A percentile compares a stretch with the other conserved stretches of the same genome.
phyloP scores from a whole-genome alignment of 2,329 filamentous ascomycete genomes.

The Penicillium hesseltinei region DNA sequence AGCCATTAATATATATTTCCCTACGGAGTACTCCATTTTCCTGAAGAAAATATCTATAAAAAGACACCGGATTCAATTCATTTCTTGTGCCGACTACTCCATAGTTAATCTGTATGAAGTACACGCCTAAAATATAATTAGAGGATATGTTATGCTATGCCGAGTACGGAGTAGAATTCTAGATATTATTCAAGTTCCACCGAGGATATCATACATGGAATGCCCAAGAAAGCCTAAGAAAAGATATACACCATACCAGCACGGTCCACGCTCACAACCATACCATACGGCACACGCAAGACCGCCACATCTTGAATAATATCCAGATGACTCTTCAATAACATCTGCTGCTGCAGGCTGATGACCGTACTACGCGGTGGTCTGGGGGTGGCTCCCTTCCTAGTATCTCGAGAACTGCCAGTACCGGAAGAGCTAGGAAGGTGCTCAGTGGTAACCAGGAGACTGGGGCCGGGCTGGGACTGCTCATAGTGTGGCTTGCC shows the following conservation, averaged over 20 bases:
- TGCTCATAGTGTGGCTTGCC: slow-evolving; percentile 68
- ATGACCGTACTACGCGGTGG: slow-evolving; percentile 79
- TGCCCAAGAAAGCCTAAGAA: slow-evolving; percentile 41
- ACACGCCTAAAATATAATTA: neutral
- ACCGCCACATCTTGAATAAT: slow-evolving; percentile 84
- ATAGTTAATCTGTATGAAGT: neutral
- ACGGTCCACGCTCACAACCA: slow-evolving; percentile 87
- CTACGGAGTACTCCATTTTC: neutral
- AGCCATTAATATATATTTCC: neutral
- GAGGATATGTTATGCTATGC: neutral
- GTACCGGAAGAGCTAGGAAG: slow-evolving; percentile 43
- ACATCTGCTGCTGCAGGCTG: slow-evolving; percentile 78
- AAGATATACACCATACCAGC: slow-evolving; percentile 85
- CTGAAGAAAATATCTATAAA: neutral
- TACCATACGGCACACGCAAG: slow-evolving; percentile 83
- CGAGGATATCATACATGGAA: neutral
- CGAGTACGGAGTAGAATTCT: neutral
- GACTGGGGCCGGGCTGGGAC: slow-evolving; percentile 60
- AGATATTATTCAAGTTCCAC: neutral
- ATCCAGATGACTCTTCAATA: slow-evolving; percentile 84
- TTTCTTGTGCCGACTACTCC: neutral
- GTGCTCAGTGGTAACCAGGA: slow-evolving; percentile 67
- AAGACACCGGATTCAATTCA: neutral
- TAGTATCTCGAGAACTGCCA: slow-evolving; percentile 29
- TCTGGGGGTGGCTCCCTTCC: slow-evolving; percentile 41